Evolutionary conservation across 83 land plant genomes (phyloP).

Genomic region (Thuja plicata): DNA sequence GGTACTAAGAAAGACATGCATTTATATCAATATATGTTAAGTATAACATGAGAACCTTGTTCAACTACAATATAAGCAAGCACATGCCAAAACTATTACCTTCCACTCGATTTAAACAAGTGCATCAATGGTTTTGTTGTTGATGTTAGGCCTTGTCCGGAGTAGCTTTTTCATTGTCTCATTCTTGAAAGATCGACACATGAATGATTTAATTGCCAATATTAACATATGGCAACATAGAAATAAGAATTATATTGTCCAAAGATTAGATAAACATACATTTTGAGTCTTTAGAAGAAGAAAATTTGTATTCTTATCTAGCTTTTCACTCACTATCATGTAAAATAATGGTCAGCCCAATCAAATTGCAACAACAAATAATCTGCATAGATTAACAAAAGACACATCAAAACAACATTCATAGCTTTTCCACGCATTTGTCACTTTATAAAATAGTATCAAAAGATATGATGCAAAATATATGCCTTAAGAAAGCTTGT

Average conservation of each 20-base stretch:
- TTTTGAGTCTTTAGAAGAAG: constrained; percentile 87
- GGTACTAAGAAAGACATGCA: background rate
- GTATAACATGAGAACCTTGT: background rate
- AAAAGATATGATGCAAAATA: no score
- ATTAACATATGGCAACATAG: background rate
- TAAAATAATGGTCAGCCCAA: background rate
- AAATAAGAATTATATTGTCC: background rate
- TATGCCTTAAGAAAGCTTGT: no score
- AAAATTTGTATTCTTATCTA: constrained; percentile 83
- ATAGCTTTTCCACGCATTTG: background rate
- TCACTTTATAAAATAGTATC: no score
- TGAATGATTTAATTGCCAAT: background rate
- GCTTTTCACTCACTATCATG: constrained; percentile 92
- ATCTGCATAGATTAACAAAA: constrained; percentile 57
- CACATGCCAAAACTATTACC: constrained; percentile 27
- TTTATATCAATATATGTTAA: background rate
- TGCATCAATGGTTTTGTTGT: constrained; percentile 53
- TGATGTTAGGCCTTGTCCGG: constrained; percentile 54
- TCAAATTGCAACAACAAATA: constrained; percentile 51
- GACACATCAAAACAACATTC: background rate
- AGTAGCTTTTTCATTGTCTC: constrained; percentile 56
- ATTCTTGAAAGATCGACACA: constrained; percentile 35
- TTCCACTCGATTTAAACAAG: constrained; percentile 75
- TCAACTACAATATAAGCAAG: background rate
- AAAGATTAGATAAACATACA: constrained; percentile 45